Evolutionary conservation across 352 stramenopile genomes (phyloP), one percentile per base, ranked within the genome.

Genomic region (Pythium oligandrum): DNA sequence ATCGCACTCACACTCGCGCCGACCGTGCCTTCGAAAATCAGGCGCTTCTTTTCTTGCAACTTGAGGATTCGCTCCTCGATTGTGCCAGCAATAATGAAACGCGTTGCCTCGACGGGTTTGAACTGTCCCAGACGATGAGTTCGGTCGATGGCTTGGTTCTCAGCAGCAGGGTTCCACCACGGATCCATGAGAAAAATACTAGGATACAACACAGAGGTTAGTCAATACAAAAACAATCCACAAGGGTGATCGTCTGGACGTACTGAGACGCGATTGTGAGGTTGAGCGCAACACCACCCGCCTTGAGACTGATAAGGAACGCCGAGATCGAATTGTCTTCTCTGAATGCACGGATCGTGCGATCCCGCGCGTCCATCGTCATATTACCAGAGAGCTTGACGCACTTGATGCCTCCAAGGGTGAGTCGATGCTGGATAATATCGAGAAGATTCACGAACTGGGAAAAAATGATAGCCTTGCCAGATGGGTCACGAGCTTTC

Each of bases 361-460:
- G 69, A 52, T 97, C 88, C 53, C 93, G 81, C 34, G 83, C 55
- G 32, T 83, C 73, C 74, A 98, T 89, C 33, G 70, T 84, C 83
- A 98, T 96, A 55, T 85, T 90, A 36, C 93, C 93, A 1, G 86
- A 92, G 10, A 98, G 61, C 61, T 97, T 97, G 26, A 96, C 86
- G 51, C 84, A 96, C 35, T 90, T 85, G 47, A 97, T 71, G 35
- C 82, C 83, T 7, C 82, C 90, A 30, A 92, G 66, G 7, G 96
- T 83, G 40, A 99, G 71, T 7, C 96, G 86, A 74, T 97, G 98
- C 53, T 98, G 86, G 59, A 99, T 95, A 10, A 99, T 86, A 69
- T 99, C 97, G 3, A 99, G 83, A 96, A 99, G 99, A 57, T 99
- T 99, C 26, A 99, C 96, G 74, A 99, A 99, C 68, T 97, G 84